phyloP scores from a whole-genome alignment of 2,329 filamentous ascomycete genomes.

The Botrytis squamosa region DNA sequence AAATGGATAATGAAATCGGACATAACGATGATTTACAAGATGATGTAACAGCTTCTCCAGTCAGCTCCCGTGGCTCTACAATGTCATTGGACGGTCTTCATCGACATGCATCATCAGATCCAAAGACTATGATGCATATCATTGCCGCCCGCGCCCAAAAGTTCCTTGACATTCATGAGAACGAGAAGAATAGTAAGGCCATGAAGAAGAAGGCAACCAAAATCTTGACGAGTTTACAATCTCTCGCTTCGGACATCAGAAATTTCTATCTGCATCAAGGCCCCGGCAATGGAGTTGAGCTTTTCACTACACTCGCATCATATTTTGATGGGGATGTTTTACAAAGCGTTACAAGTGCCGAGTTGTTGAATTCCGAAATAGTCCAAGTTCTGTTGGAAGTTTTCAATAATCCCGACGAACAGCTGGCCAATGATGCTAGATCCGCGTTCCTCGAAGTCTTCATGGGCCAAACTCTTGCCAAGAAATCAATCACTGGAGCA shows the following conservation, averaged over 20 bases:
- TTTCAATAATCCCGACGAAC: slow-evolving; percentile 69
- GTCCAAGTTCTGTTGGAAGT: slow-evolving; percentile 80
- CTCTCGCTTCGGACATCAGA: slow-evolving; percentile 70
- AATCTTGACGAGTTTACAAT: slow-evolving; percentile 71
- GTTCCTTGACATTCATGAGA: slow-evolving; percentile 82
- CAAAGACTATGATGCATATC: slow-evolving; percentile 63
- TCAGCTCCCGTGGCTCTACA: slow-evolving; percentile 60
- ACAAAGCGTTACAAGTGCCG: slow-evolving; percentile 92
- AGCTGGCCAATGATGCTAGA: slow-evolving; percentile 64
- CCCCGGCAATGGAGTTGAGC: slow-evolving; percentile 55
- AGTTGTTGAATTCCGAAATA: slow-evolving; percentile 85
- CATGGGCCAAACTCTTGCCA: slow-evolving; percentile 73
- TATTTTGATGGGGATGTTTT: slow-evolving; percentile 88
- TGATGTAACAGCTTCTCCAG: slow-evolving; percentile 38
- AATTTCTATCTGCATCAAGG: slow-evolving; percentile 63
- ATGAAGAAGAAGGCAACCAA: slow-evolving; percentile 77
- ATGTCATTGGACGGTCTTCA: slow-evolving; percentile 60
- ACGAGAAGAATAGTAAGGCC: slow-evolving; percentile 65
- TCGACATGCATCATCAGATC: slow-evolving; percentile 48
- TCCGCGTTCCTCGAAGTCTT: slow-evolving; percentile 88
- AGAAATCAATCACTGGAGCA: slow-evolving; percentile 58
- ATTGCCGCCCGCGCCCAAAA: slow-evolving; percentile 76
- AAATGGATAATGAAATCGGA: slow-evolving; percentile 44
- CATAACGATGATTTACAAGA: slow-evolving; percentile 55
- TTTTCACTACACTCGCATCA: slow-evolving; percentile 74